Evolutionary conservation across 1,284 basidiomycete genomes (phyloP).

Genomic region (Pterulicium gracile): DNA sequence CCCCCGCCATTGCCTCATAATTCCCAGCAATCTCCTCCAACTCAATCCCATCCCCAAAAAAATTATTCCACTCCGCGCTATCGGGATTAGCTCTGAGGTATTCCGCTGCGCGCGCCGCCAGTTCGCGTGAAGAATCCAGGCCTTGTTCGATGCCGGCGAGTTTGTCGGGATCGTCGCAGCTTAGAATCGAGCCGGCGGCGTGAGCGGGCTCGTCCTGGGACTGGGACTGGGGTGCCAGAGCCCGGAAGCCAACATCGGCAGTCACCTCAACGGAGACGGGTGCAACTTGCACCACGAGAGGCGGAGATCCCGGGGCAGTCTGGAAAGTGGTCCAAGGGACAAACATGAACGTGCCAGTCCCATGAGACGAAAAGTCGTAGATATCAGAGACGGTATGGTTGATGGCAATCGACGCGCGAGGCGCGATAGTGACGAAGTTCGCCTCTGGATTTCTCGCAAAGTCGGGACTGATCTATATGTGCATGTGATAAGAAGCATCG

Average conservation of each 20-base stretch:
- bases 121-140: constrained; percentile 8
- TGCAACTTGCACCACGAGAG: constrained; percentile 10
- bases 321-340: constrained; percentile 11
- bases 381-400: constrained; percentile 11
- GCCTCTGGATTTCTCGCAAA: too few species aligned
- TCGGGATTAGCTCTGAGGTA: constrained; percentile 10
- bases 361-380: constrained; percentile 11
- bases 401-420: constrained; percentile 11
- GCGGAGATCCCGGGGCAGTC: constrained; percentile 7
- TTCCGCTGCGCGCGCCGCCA: constrained; percentile 10
- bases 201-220: too few species aligned
- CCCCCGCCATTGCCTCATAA: too few species aligned
- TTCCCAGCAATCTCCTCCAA: constrained; percentile 11
- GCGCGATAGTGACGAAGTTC: constrained; percentile 11
- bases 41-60: constrained; percentile 12
- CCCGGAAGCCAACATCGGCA: constrained; percentile 15
- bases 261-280: constrained; percentile 8
- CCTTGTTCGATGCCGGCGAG: too few species aligned
- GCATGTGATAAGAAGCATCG: too few species aligned
- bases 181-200: too few species aligned
- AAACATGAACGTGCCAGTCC: constrained; percentile 11
- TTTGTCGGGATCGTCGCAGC: too few species aligned
- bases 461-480: too few species aligned
- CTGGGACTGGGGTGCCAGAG: too few species aligned
- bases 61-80: constrained; percentile 7